These are phyloP conservation scores for Pichia sp. DNA, from an alignment of 1,139 yeast genomes.

Conservation along the genomic window DNA sequence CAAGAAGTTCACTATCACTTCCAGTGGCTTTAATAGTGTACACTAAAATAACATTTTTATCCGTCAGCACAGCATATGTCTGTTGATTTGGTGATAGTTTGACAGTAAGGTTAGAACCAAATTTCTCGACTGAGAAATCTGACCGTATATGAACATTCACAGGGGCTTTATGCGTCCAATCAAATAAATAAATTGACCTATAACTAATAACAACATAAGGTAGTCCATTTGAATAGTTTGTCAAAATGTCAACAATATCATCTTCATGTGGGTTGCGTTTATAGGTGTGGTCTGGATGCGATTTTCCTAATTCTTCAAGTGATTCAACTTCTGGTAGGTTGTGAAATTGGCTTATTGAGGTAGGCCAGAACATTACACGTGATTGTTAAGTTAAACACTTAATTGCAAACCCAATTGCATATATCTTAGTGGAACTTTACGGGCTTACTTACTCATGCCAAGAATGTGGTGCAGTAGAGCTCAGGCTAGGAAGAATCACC, in stretches of 20 bases:
- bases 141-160: conserved; percentile 40
- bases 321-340: conserved; percentile 26
- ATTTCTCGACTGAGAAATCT: conserved; percentile 34
- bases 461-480: not conserved
- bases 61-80: conserved; percentile 33
- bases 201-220: conserved; percentile 34
- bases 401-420: not conserved
- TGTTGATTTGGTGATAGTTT: conserved; percentile 28
- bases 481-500: not conserved
- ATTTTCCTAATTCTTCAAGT: conserved; percentile 15
- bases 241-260: conserved; percentile 14
- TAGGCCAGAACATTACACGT: conserved; percentile 30
- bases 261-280: conserved; percentile 28
- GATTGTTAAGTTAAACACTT: not conserved
- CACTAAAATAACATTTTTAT: conserved; percentile 33
- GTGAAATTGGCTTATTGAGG: conserved; percentile 24
- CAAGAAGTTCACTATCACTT: conserved; percentile 35
- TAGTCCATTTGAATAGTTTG: conserved; percentile 12
- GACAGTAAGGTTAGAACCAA: conserved; percentile 36
- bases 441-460: not conserved
- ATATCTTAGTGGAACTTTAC: not conserved
- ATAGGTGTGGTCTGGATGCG: conserved; percentile 15
- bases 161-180: conserved; percentile 36
- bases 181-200: conserved; percentile 32
- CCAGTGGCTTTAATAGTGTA: conserved; percentile 30